A percentile compares a stretch with the other conserved stretches of the same genome.
These are phyloP conservation scores for Myxozyma kluyveri DNA, from an alignment of 805 yeast genomes.

Conservation along the genomic window DNA sequence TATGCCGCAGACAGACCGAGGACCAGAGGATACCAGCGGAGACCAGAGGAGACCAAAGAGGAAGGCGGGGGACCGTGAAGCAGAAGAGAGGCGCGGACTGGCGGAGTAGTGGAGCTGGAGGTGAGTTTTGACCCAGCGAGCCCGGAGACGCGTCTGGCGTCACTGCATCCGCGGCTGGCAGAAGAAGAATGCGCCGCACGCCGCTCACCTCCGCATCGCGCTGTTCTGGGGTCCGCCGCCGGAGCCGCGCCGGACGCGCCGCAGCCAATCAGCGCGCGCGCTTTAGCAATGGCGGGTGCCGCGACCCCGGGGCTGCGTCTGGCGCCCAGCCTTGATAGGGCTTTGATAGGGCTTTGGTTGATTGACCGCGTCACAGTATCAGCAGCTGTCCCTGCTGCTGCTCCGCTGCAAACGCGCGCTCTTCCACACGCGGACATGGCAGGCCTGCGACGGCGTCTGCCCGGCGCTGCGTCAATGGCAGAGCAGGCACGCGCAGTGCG, in stretches of 20 bases:
- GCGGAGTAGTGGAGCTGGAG: not conserved
- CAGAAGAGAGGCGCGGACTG: conserved; percentile 3
- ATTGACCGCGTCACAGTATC: too few relatives aligned
- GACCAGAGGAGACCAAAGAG: not conserved
- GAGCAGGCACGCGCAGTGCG: conserved; percentile 5
- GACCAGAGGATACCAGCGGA: not conserved
- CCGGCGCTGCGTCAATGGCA: conserved; percentile 9
- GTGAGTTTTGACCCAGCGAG: not conserved
- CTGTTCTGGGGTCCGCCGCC: not conserved
- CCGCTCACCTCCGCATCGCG: not conserved
- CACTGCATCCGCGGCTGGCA: not conserved
- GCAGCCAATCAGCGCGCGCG: conserved; percentile 7
- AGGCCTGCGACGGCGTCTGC: not conserved
- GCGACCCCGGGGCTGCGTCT: not conserved
- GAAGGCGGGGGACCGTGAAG: conserved; percentile 5
- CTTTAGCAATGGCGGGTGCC: not conserved
- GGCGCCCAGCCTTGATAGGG: not conserved
- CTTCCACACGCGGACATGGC: not conserved
- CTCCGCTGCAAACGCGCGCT: not conserved
- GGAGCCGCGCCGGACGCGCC: conserved; percentile 3
- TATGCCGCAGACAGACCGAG: not conserved
- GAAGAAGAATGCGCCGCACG: not conserved
- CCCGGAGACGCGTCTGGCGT: not conserved
- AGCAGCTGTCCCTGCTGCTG: too few relatives aligned
- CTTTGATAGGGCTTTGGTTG: too few relatives aligned